phyloP scores from a whole-genome alignment of 2,329 filamentous ascomycete genomes.

The Paecilomyces sp. region DNA sequence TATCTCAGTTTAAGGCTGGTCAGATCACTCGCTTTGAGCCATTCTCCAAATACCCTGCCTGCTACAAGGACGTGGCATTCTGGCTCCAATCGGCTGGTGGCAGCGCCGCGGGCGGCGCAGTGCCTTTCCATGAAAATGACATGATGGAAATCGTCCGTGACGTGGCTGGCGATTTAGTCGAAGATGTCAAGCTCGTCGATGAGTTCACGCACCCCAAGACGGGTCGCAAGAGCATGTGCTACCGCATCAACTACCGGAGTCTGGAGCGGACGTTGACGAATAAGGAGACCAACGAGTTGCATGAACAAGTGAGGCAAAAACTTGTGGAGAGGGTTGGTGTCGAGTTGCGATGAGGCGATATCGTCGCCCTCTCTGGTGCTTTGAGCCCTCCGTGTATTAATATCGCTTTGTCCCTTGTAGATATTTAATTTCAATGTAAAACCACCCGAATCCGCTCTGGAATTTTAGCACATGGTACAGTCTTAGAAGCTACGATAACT shows the following conservation, averaged over 20 bases:
- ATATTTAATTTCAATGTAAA: background rate
- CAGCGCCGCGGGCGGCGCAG: constrained; percentile 29
- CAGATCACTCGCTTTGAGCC: constrained; percentile 63
- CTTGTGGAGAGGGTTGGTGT: constrained; percentile 69
- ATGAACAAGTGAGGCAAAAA: constrained; percentile 58
- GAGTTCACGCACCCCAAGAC: constrained; percentile 85
- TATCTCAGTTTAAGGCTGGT: constrained; percentile 65
- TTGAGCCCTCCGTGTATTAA: background rate
- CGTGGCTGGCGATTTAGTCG: constrained; percentile 73
- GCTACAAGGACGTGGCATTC: constrained; percentile 89
- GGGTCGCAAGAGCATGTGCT: constrained; percentile 76
- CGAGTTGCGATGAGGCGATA: constrained; percentile 57
- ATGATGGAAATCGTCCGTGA: constrained; percentile 91
- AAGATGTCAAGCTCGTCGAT: constrained; percentile 80
- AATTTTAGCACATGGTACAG: background rate
- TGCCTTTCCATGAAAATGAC: constrained; percentile 82
- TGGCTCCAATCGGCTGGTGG: constrained; percentile 57
- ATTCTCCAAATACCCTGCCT: constrained; percentile 86
- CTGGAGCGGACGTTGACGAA: constrained; percentile 86
- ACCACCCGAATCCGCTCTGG: background rate
- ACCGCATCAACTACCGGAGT: constrained; percentile 88
- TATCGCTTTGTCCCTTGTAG: background rate
- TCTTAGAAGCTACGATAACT: background rate
- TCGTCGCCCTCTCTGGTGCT: background rate
- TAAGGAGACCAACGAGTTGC: constrained; percentile 68